Evolutionary conservation across 2,329 filamentous ascomycete genomes (phyloP), one percentile per base, ranked within the genome.

Genomic region (Cladophialophora chaetospira): DNA sequence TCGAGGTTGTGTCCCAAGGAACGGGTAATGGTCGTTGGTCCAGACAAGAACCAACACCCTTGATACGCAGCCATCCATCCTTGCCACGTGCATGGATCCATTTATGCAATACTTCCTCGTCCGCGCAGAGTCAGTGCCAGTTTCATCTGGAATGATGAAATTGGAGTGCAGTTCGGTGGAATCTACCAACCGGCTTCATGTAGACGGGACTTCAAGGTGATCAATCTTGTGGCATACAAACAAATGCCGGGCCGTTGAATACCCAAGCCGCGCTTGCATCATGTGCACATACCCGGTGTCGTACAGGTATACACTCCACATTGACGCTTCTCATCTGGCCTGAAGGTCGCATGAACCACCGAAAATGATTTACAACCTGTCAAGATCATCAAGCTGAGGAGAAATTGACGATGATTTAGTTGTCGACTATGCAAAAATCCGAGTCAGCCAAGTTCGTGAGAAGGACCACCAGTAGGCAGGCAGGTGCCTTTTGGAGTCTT

Each of bases 151-250:
- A 42, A 31, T 19, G 11, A 2, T 29, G 17, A 15, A 25, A 47
- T 31, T 29, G 23, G 25, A 10, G 21, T 40, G 31, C 29, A 46
- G 29, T 4, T 53, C 48, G 33, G 42, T 53, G 43, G 36, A 45
- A 57, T 53, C 36, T 49, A 36, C 29, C 50, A 25, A 21, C 49
- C 51, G 38, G 19, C n/a, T 15, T 44, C 25, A 13, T 40, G n/a
- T 43, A 25, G n/a, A 42, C 52, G 26, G 28, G 38, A n/a, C 15
- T 33, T 35, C 17, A 15, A 19, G 23, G 11, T 17, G 26, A 23
- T 8, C 42, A 10, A n/a, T 36, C 25, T 43, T 25, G 23, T 50
- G 23, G 47, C 47, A n/a, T 29, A 40, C 23, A 11, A 26, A 8
- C 10, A 15, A 38, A 38, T 38, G n/a, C 17, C 23, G 17, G 15